Conservation (phyloP, 1,284 basidiomycete species). For the Coniophora puteana region DNA sequence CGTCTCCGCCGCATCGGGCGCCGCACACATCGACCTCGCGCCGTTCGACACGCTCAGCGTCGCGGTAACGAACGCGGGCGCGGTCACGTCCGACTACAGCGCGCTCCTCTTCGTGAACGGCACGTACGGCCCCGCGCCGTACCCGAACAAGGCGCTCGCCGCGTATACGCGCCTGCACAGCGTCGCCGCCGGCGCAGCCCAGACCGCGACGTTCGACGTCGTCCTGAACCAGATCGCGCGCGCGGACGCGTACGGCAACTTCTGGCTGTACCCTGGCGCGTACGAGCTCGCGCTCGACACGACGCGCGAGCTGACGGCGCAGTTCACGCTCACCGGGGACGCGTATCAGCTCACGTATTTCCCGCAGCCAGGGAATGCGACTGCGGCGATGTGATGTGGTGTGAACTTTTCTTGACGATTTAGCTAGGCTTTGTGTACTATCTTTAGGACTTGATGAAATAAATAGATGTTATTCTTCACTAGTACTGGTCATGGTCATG, state of each 20-base stretch:
- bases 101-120: slow-evolving; percentile 50
- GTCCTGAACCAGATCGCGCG: slow-evolving; percentile 49
- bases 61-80: slow-evolving; percentile 44
- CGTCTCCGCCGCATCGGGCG: slow-evolving; percentile 21
- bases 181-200: slow-evolving; percentile 32
- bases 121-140: slow-evolving; percentile 44
- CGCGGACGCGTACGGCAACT: slow-evolving; percentile 42
- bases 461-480: too few relatives aligned
- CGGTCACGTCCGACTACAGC: slow-evolving; percentile 49
- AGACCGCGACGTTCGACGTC: slow-evolving; percentile 38
- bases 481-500: too few relatives aligned
- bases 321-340: slow-evolving; percentile 40
- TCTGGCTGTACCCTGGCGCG: slow-evolving; percentile 43
- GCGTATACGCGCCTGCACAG: slow-evolving; percentile 44
- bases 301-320: slow-evolving; percentile 27
- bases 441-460: too few relatives aligned
- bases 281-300: slow-evolving; percentile 44
- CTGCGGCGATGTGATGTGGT: neutral
- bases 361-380: slow-evolving; percentile 8
- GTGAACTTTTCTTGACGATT: too few relatives aligned
- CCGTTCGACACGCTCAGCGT: slow-evolving; percentile 46
- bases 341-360: slow-evolving; percentile 32
- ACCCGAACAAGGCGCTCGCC: slow-evolving; percentile 49
- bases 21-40: slow-evolving; percentile 38
- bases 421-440: too few relatives aligned